A percentile compares a stretch with the other conserved stretches of the same genome.
phyloP scores from a whole-genome alignment of 1,139 yeast species.

The Hansenula anomala region DNA sequence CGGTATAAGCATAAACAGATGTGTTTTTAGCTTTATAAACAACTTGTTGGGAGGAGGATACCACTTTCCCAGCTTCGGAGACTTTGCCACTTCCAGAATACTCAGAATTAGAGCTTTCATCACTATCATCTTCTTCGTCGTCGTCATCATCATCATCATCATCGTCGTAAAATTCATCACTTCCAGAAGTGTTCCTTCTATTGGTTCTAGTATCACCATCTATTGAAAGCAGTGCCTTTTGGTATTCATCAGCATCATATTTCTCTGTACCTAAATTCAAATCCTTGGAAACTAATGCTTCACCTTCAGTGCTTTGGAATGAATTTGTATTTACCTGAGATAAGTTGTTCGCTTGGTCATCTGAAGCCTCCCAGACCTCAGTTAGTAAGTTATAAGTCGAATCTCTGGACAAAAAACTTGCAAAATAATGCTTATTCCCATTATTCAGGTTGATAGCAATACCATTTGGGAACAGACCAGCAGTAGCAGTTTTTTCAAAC shows the following conservation, averaged over 20 bases:
- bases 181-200: constrained; percentile 11
- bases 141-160: constrained; percentile 21
- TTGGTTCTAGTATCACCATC: constrained; percentile 28
- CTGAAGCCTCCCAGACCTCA: constrained; percentile 45
- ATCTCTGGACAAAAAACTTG: constrained; percentile 84
- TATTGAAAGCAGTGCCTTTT: constrained; percentile 33
- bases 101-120: constrained; percentile 21
- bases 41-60: constrained; percentile 11
- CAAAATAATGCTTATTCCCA: constrained; percentile 70
- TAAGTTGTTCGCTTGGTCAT: constrained; percentile 3
- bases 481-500: constrained; percentile 78
- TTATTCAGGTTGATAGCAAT: constrained; percentile 63
- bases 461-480: constrained; percentile 90
- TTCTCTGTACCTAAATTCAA: constrained; percentile 6
- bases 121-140: constrained; percentile 10
- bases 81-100: constrained; percentile 4
- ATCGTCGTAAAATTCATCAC: too few relatives aligned
- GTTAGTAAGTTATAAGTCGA: constrained; percentile 65
- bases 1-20: constrained; percentile 33
- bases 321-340: not conserved
- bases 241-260: constrained; percentile 13
- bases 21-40: constrained; percentile 29
- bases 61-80: constrained; percentile 1
- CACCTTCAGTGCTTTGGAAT: constrained; percentile 8
- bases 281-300: constrained; percentile 9